Evolutionary conservation across 1,284 basidiomycete species (phyloP).

Genomic region (Coniferiporia weirii): DNA sequence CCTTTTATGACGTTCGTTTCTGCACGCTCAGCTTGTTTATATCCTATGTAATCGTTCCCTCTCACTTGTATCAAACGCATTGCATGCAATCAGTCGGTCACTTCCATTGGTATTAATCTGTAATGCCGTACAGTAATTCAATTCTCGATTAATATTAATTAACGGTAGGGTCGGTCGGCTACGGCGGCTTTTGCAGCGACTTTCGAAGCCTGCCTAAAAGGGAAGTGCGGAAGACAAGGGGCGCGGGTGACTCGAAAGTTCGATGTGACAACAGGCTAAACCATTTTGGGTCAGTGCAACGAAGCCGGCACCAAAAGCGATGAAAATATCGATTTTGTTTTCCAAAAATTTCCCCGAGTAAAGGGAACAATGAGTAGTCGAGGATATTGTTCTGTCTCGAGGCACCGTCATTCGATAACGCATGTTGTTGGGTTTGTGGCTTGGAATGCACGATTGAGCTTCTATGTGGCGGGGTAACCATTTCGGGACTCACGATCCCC

Average conservation of each 20-base stretch:
- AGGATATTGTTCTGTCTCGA: background rate
- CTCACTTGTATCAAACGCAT: constrained; percentile 8
- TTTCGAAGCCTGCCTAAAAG: background rate
- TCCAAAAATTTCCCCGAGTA: background rate
- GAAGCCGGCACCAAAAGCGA: background rate
- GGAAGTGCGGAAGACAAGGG: background rate
- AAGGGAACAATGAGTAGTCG: background rate
- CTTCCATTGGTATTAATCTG: background rate
- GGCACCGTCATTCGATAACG: background rate
- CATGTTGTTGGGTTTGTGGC: background rate
- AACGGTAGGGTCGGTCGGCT: too few species aligned
- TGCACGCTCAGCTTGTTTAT: constrained; percentile 12
- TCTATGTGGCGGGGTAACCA: background rate
- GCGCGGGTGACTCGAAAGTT: background rate
- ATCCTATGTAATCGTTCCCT: constrained; percentile 14
- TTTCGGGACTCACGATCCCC: background rate
- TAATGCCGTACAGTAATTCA: too few species aligned
- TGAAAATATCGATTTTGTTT: background rate
- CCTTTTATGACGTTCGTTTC: background rate
- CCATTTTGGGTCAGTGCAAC: background rate
- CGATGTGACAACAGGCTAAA: background rate
- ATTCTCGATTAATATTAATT: too few species aligned
- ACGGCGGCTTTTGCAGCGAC: background rate
- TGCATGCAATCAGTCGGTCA: constrained; percentile 7
- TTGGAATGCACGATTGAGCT: background rate